Evolutionary conservation across 768 basidiomycete species (phyloP), one percentile per base, ranked within the genome.

Genomic region (Lyophyllum semitale): DNA sequence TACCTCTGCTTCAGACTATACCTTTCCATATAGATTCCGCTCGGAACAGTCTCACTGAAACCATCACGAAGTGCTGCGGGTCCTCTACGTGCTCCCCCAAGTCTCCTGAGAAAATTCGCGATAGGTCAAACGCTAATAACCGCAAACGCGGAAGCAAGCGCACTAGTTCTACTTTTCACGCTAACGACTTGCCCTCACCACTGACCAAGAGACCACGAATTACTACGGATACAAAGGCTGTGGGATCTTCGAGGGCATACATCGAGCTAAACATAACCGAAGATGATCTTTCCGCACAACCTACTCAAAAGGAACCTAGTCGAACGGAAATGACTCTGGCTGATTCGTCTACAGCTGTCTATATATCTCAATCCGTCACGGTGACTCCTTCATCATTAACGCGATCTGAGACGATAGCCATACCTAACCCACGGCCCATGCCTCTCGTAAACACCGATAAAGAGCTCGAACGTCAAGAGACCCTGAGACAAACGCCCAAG

Each of bases 1-100:
- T 87, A 2, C 86, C 88, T 25, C 69, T 87, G 4, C 55, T 89
- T 1, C 84, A 88, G 55, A 71, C 82, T 8, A 59, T 89, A 18
- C 82, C 86, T 1, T 66, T 80, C 1, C 84, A 87, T 60, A 75
- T 89, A 49, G 78, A 84, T 49, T 62, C 73, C 13, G 68, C 73
- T 44, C 71, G 73, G 43, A 71, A 62, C 27, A 61, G 48, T 20
- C 60, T 80, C 40, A 59, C 59, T 8, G 77, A 79, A 27, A 60
- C 67, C 12, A 48, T 75, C 25, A 52, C 53, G 27, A 68, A 65
- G 38, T 51, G 60, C 23, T 51, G 50, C 9, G 37, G 41, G 8
- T 49, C 57, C 13, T 44, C 52, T 32, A 37, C 51, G 35, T 25
- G 13, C 50, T 40, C 58, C 48, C 27, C 44, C 25, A 57, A 46